Conservation (phyloP, 768 basidiomycete genomes). For the Lactarius quietus region DNA sequence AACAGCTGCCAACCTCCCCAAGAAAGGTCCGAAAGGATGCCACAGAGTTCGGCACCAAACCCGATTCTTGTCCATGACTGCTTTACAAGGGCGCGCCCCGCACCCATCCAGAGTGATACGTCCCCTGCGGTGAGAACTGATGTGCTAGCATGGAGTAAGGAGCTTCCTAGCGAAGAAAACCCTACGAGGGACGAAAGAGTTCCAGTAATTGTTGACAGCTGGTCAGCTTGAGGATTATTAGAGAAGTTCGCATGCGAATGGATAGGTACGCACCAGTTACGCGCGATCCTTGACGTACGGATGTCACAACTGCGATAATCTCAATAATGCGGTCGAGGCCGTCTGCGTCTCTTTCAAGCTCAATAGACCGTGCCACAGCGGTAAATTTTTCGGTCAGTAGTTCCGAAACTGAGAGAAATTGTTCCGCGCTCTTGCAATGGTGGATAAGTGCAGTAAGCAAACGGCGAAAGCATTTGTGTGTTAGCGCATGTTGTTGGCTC, state of each 20-base stretch:
- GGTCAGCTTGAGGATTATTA: constrained; percentile 32
- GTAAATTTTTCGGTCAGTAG: constrained; percentile 44
- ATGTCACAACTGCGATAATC: constrained; percentile 51
- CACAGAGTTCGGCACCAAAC: constrained; percentile 55
- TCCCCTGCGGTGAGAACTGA: constrained; percentile 43
- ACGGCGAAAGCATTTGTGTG: constrained; percentile 61
- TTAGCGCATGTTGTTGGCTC: constrained; percentile 37
- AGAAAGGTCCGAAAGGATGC: constrained; percentile 55
- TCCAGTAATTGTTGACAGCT: constrained; percentile 38
- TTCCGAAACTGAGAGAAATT: constrained; percentile 57
- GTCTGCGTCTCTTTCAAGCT: constrained; percentile 32
- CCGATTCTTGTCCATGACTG: constrained; percentile 39
- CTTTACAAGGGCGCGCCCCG: constrained; percentile 55
- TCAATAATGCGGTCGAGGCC: constrained; percentile 52
- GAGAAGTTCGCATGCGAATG: constrained; percentile 4
- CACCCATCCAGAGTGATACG: constrained; percentile 38
- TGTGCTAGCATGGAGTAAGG: constrained; percentile 35
- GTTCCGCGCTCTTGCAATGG: constrained; percentile 68
- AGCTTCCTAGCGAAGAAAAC: constrained; percentile 29
- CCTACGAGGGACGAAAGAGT: constrained; percentile 32
- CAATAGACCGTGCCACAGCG: constrained; percentile 18
- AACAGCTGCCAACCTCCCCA: constrained; percentile 81
- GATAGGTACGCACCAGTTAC: constrained; percentile 47
- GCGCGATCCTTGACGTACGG: constrained; percentile 70
- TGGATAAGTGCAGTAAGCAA: constrained; percentile 78